Conservation (phyloP, 2,329 filamentous ascomycete genomes). For the Tolypocladium tropicale region DNA sequence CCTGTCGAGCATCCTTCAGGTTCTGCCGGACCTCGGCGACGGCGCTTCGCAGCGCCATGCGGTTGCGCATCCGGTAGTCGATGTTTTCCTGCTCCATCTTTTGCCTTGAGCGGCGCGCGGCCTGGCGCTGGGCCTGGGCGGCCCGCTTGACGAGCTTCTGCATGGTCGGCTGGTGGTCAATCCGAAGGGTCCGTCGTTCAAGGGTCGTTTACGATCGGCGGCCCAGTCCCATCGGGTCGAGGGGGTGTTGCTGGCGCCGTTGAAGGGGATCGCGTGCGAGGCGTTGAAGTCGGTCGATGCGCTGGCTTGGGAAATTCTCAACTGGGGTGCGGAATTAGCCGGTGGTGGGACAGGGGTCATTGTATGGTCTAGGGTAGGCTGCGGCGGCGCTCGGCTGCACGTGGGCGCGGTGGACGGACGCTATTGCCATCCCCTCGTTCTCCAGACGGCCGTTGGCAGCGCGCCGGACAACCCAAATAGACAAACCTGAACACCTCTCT, state of each 20-base stretch:
- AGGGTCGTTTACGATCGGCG: neutral
- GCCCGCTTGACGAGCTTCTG: constrained; percentile 61
- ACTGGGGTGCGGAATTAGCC: neutral
- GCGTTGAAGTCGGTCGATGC: neutral
- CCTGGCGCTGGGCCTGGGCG: constrained; percentile 56
- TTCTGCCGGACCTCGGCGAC: constrained; percentile 22
- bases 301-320: neutral
- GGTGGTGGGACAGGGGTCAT: neutral
- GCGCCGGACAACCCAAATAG: too few relatives aligned
- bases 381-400: neutral
- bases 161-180: constrained; percentile 35
- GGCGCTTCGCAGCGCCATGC: constrained; percentile 18
- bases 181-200: neutral
- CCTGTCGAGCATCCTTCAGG: constrained; percentile 30
- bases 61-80: constrained; percentile 18
- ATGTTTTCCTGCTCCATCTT: constrained; percentile 18
- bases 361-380: neutral
- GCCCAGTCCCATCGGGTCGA: neutral
- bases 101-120: constrained; percentile 35
- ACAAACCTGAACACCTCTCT: neutral
- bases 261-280: constrained; percentile 1
- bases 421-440: too few relatives aligned
- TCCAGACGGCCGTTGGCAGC: too few relatives aligned
- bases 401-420: too few relatives aligned
- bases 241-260: neutral